Conservation (phyloP, 306 rosid species). For the Vigna mungo region DNA sequence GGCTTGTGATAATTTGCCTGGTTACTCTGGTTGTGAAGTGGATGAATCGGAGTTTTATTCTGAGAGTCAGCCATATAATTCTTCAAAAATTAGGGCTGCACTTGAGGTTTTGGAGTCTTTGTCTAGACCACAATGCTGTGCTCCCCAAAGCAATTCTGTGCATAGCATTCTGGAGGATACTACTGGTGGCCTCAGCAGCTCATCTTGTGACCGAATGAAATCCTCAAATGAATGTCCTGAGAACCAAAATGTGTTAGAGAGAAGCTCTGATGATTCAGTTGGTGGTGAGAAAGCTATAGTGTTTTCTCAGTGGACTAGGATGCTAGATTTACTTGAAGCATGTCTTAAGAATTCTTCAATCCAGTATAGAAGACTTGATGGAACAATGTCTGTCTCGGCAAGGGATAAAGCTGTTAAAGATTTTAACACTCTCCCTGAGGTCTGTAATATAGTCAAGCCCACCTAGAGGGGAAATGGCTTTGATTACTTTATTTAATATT, state of each 20-base stretch:
- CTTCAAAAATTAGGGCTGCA: slow-evolving; percentile 97
- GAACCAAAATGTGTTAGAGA: not conserved
- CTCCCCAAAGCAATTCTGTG: slow-evolving; percentile 3
- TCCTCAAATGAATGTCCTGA: not conserved
- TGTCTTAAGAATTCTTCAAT: slow-evolving; percentile 21
- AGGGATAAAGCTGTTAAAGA: slow-evolving; percentile 26
- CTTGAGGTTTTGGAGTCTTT: slow-evolving; percentile 79
- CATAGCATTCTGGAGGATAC: not conserved
- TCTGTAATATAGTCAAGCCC: not conserved
- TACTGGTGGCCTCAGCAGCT: not conserved
- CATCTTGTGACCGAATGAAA: not conserved
- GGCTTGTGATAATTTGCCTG: slow-evolving; percentile 52
- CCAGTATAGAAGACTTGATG: slow-evolving; percentile 29
- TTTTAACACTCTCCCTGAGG: slow-evolving; percentile 22
- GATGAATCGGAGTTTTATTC: slow-evolving; percentile 62
- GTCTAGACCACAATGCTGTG: slow-evolving; percentile 51
- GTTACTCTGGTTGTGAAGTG: slow-evolving; percentile 59
- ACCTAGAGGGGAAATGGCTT: not conserved
- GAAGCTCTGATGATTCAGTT: slow-evolving; percentile 1
- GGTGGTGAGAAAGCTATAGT: slow-evolving; percentile 27
- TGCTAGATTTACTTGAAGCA: slow-evolving; percentile 25
- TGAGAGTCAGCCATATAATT: slow-evolving; percentile 55
- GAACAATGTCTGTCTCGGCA: slow-evolving; percentile 22
- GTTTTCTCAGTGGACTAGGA: slow-evolving; percentile 25
- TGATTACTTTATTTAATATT: not conserved